Base-by-base conservation (phyloP, 441 rosid genomes). In the Syzygium malaccense region DNA sequence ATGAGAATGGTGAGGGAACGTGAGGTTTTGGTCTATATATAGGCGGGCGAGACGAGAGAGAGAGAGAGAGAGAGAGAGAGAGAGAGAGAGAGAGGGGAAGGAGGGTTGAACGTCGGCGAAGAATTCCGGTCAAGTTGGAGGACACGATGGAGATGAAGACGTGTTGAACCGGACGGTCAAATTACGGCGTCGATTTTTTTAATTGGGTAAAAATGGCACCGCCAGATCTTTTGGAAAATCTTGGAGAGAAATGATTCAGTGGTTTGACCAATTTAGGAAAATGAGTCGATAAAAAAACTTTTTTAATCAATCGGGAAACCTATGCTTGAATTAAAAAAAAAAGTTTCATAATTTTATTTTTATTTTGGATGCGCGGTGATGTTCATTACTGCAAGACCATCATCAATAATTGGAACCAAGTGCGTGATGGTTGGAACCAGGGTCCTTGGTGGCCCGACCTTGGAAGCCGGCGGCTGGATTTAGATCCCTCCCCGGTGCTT, bases 371-470 rank as follows among this genome's bases (percentile, higher is more conserved):
- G 26, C 0, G 17, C 2, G 4, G 0, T 26, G 17, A 58, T 2
- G 13, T 58, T 12, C 28, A 14, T 14, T 58, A 58, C 26, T 58
- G 19, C 19, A 62, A 7, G 33, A 62, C 5, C 10, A 1, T 14
- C 68, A 6, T 14, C 15, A 26, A 5, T 26, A 1, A 62, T 28
- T 14, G 30, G 4, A 62, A 12, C 28, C 18, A n/a, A n/a, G 68
- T 62, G 19, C 68, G 14, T n/a, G 1, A 60, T 1, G n/a, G 15
- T 3, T 1, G 0, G 7, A 26, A 11, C 0, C 2, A 5, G 15
- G 30, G 30, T 58, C 64, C 6, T 26, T 0, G 20, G 26, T 58
- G 6, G 28, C 30, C 28, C 26, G 30, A 26, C 64, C 64, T 0
- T 58, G 64, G 64, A 58, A 58, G 64, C 64, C 3, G 6, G 64